Evolutionary conservation across 192 early-diverging fungal species (phyloP).

Genomic region (Podila minutissima): DNA sequence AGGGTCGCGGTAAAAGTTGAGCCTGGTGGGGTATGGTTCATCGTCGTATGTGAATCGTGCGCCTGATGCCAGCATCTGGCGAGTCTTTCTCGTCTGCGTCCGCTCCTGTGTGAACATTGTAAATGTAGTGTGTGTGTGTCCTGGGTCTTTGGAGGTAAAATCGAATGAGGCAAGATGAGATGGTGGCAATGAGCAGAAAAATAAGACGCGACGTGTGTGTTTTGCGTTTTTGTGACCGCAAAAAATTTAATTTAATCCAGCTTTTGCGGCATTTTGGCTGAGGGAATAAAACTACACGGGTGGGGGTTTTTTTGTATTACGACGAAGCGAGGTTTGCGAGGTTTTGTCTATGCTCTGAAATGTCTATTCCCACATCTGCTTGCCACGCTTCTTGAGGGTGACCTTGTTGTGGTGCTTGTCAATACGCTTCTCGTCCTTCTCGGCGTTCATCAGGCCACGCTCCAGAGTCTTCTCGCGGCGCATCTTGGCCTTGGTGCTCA

Average conservation of each 20-base stretch:
- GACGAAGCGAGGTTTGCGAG: no score
- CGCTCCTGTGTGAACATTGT: constrained; percentile 31
- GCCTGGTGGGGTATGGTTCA: constrained; percentile 47
- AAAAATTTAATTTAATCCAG: neutral
- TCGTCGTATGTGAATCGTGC: constrained; percentile 23
- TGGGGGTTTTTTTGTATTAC: no score
- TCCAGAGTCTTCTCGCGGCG: constrained; percentile 45
- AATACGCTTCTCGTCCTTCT: constrained; percentile 45
- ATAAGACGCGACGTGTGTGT: neutral
- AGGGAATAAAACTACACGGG: no score
- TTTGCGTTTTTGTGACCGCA: neutral
- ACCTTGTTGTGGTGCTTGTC: constrained; percentile 44
- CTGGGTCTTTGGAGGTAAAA: neutral
- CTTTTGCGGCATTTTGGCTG: no score
- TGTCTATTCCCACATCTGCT: constrained; percentile 51
- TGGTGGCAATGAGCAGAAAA: neutral
- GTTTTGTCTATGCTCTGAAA: no score
- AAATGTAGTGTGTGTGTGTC: neutral
- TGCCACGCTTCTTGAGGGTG: constrained; percentile 46
- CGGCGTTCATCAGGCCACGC: constrained; percentile 49
- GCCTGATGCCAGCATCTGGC: constrained; percentile 17
- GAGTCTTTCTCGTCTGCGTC: constrained; percentile 11
- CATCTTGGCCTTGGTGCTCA: constrained; percentile 48
- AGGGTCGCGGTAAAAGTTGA: constrained; percentile 77
- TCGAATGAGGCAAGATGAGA: neutral